phyloP scores from a whole-genome alignment of 2,329 filamentous ascomycete genomes.

The Fusarium algeriense region DNA sequence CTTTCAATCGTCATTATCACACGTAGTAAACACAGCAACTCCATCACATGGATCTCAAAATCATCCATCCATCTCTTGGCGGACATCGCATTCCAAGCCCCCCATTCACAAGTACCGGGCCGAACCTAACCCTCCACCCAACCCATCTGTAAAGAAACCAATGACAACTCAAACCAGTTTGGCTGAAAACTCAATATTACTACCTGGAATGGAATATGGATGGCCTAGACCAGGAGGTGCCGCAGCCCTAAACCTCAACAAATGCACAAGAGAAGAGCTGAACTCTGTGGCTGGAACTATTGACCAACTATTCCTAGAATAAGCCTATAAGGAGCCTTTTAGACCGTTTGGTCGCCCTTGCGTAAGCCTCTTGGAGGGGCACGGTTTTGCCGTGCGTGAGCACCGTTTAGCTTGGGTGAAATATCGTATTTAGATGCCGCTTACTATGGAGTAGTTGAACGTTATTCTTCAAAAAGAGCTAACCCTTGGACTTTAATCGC shows the following conservation, averaged over 20 bases:
- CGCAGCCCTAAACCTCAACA: background rate
- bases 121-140: constrained; percentile 17
- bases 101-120: background rate
- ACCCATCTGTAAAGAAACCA: background rate
- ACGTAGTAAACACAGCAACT: background rate
- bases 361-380: background rate
- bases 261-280: constrained; percentile 1
- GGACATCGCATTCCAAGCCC: background rate
- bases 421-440: background rate
- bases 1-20: accelerated
- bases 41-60: background rate
- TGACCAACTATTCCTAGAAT: background rate
- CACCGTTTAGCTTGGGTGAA: background rate
- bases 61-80: background rate
- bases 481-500: background rate
- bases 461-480: background rate
- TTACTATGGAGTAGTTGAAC: background rate
- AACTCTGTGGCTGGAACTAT: constrained; percentile 10
- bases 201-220: background rate
- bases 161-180: background rate
- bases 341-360: background rate
- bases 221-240: constrained; percentile 10
- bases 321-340: background rate
- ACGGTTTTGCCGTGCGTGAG: constrained; percentile 8
- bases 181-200: background rate